These are phyloP conservation scores for Aspergillus hortae DNA, from an alignment of 2,329 filamentous ascomycete genomes.

Conservation along the genomic window DNA sequence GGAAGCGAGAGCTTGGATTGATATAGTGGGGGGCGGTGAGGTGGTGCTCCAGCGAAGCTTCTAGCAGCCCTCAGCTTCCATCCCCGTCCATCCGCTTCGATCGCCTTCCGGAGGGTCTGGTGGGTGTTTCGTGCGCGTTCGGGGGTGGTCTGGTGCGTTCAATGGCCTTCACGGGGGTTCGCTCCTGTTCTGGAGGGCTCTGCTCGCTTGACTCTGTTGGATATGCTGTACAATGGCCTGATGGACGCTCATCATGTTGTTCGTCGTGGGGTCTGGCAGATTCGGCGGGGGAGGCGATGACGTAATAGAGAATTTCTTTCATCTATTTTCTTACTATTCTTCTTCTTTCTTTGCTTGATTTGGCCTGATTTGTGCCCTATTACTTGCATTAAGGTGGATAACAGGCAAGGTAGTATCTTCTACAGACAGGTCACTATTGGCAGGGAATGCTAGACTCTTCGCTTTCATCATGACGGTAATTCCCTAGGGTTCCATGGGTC, in stretches of 20 bases:
- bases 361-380: too few relatives aligned
- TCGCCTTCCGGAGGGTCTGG: constrained; percentile 15
- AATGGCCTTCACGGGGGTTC: background rate
- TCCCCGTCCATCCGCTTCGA: constrained; percentile 36
- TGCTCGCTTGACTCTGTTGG: background rate
- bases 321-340: background rate
- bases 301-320: background rate
- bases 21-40: constrained; percentile 43
- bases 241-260: too few relatives aligned
- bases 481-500: background rate
- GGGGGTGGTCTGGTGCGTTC: background rate
- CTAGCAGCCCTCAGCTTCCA: constrained; percentile 39
- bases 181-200: background rate
- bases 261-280: too few relatives aligned
- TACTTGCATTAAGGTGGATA: too few relatives aligned
- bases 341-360: too few relatives aligned
- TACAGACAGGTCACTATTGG: background rate
- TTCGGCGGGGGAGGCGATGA: background rate
- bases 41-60: constrained; percentile 36
- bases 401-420: too few relatives aligned
- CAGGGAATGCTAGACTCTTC: too few relatives aligned
- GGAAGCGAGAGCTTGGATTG: constrained; percentile 27
- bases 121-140: background rate
- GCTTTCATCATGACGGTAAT: background rate
- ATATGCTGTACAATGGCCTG: too few relatives aligned